Evolutionary conservation across 176 grass and related monocot species (phyloP), one percentile per base, ranked within the genome.

Genomic region (Paspalum notatum): DNA sequence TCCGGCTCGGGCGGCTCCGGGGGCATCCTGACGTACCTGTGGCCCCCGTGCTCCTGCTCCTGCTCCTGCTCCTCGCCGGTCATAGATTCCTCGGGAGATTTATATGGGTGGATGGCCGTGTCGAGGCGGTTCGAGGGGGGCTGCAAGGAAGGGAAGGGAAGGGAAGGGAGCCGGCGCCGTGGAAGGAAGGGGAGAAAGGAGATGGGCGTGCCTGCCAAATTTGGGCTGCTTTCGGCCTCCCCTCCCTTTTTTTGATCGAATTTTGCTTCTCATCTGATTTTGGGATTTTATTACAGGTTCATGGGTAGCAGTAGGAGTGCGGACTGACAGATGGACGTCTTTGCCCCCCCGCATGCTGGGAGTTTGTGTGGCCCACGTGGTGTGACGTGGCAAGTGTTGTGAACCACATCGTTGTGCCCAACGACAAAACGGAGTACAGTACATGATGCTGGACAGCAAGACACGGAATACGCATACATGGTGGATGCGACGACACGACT

Each of bases 21-120:
- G 14, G 64, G 74, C 82, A 85, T 85, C 82, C 64, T 59, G 44
- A 85, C 65, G 82, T 85, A 85, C 54, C 53, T 15, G 40, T 45
- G 82, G 7, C n/a, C 32, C 18, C 73, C 82, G 43, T 51, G 43
- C 42, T 24, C 50, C 62, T 38, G 21, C 17, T 84, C 81, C 53
- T 62, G 43, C 58, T 26, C 47, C 40, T 54, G 32, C 32, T 44
- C 58, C 42, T 38, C 72, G 26, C 44, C 64, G 64, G 64, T 51
- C 85, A 86, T 86, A 5, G 69, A 44, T 32, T 37, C 66, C 56
- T 7, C 21, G 75, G 14, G 15, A 21, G 52, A 26, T 47, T 62
- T 77, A 77, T 46, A 76, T 62, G 43, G 12, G 37, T 21, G 45
- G 56, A 4, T 20, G 13, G 50, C 39, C 10, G 26, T 20, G n/a